Evolutionary conservation across 768 basidiomycete species (phyloP), one percentile per base, ranked within the genome.

Genomic region (Amanita brunnescens): DNA sequence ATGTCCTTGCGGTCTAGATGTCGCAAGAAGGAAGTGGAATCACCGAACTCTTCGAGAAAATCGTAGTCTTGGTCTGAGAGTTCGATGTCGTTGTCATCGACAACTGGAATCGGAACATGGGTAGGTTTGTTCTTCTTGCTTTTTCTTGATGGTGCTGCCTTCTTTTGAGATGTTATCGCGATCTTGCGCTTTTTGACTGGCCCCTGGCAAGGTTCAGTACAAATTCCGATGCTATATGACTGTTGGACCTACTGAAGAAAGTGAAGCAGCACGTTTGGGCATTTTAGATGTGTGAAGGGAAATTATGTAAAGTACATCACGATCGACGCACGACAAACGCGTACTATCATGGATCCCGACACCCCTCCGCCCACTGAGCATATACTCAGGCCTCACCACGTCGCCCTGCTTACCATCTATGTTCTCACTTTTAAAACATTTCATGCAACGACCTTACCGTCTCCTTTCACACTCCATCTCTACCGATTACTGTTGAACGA

Each of bases 1-100:
- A 97, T 87, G n/a, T 80, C 87, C 58, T 79, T 81, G 54, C 77
- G 74, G 65, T 97, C 91, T 49, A 96, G 67, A 18, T 68, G 70
- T 29, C 75, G 68, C 54, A 97, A 67, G 67, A 97, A 97, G 29
- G 73, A 69, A 30, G 75, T 73, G 2, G 80, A 75, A 20, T 70
- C 71, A 18, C 85, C 78, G 58, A 82, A 87, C 57, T 83, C 78
- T 49, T 78, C 70, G 21, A 91, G 65, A 44, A 86, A 64, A n/a
- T 77, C 79, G 30, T 83, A 67, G 54, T 86, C 87, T 53, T 83
- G 79, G 32, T 86, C 85, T n/a, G 80, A 83, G 14, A 88, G 64
- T 10, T 78, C 74, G 3, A 72, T 59, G 32, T 80, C 80, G 13
- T 77, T 76, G 14, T 75, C 75, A 47, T 68, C 67, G 20, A 67